Conservation (phyloP, 208 protist genomes). For the Acanthamoeba rhysodes region DNA sequence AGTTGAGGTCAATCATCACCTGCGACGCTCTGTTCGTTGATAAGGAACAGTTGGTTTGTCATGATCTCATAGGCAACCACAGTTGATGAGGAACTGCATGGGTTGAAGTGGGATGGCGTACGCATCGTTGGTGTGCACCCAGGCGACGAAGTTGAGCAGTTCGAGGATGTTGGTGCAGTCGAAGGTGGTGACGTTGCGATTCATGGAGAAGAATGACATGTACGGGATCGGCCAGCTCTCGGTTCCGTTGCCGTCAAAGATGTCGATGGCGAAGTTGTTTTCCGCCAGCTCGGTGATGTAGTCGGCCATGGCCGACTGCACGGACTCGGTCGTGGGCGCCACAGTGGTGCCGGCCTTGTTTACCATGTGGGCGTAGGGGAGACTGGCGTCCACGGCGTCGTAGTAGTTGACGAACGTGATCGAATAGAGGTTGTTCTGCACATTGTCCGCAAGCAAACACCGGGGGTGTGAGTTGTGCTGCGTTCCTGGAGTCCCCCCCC, state of each 20-base stretch:
- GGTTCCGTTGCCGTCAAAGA: slow-evolving; percentile 9
- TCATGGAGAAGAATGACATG: slow-evolving; percentile 46
- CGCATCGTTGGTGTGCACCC: slow-evolving; percentile 53
- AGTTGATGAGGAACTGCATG: neutral
- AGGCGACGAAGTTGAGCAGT: slow-evolving; percentile 46
- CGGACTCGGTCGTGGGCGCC: neutral
- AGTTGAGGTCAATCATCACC: slow-evolving; percentile 35
- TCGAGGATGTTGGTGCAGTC: slow-evolving; percentile 56
- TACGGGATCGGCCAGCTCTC: slow-evolving; percentile 56
- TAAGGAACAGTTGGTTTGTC: neutral
- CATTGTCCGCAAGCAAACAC: too few species aligned
- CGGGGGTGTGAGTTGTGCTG: too few species aligned
- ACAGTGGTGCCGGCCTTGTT: neutral
- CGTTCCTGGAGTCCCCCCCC: too few species aligned
- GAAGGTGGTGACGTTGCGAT: neutral
- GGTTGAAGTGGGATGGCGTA: neutral
- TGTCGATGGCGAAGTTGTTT: slow-evolving; percentile 39
- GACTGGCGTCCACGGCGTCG: neutral
- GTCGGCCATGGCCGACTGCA: slow-evolving; percentile 52
- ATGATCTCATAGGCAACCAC: neutral
- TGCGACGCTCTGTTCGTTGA: neutral
- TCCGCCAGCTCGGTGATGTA: neutral
- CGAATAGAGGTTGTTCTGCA: neutral
- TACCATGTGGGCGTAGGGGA: slow-evolving; percentile 19
- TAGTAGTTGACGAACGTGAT: slow-evolving; percentile 40